Evolutionary conservation across 2,329 filamentous ascomycete species (phyloP), one percentile per base, ranked within the genome.

Genomic region (Aureobasidium sp.): DNA sequence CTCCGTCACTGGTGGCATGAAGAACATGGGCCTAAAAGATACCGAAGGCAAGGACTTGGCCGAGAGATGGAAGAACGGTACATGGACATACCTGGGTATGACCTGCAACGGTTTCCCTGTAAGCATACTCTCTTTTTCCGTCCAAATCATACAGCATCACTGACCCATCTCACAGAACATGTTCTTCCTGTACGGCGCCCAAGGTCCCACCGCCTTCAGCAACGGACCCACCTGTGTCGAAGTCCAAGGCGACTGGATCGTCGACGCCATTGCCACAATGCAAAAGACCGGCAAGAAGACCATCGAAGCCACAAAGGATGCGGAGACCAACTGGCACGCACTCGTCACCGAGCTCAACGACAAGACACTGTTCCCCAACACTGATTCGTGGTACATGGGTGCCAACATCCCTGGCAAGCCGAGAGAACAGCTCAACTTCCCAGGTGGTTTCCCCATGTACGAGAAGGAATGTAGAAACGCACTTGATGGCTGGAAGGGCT

Each of bases 201-300:
- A 79, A 62, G 77, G 75, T 0, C 77, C 77, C 0, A 79, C 77
- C 0, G 76, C 77, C 2, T 78, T 78, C 67, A 73, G 71, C 59
- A 79, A 79, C 56, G 77, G 77, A 0, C 77, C 77, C 2, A 75
- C 71, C 33, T 78, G 76, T 64, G 69, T 77, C 24, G 76, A 79
- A 63, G 70, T 72, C 5, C 77, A 79, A 65, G 74, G 73, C 15
- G 75, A 79, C 52, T 79, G 74, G 70, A 76, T 79, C 39, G 73
- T 77, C 35, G 74, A 77, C 54, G 70, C 72, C 11, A 74, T 79
- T 63, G 70, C 71, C 50, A 73, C 72, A 67, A 64, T 73, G 9
- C 68, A 71, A 47, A 68, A 72, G 11, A 69, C 77, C 49, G 70
- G 71, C 5, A 74, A 75, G 56, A 71, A 70, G 47, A 72, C 72